Evolutionary conservation across 2,329 filamentous ascomycete species (phyloP).

Genomic region (Emergomyces pasteurianus): DNA sequence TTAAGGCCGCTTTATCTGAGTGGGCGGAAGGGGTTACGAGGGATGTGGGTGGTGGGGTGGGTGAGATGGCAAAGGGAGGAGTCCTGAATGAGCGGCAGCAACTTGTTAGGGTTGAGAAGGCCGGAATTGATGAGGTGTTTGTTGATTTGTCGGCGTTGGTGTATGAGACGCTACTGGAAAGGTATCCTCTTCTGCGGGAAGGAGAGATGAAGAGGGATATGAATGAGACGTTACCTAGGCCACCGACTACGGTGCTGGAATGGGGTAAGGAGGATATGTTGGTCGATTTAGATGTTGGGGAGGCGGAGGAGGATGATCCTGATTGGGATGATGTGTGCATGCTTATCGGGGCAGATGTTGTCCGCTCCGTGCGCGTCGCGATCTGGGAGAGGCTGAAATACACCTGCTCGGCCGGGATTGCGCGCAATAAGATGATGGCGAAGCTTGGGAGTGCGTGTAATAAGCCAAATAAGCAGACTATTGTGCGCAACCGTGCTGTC

Average conservation of each 20-base stretch:
- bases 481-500: constrained; percentile 78
- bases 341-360: constrained; percentile 77
- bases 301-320: constrained; percentile 66
- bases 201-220: constrained; percentile 42
- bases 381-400: constrained; percentile 65
- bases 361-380: constrained; percentile 58
- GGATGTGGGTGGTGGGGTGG: constrained; percentile 32
- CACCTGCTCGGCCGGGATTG: constrained; percentile 83
- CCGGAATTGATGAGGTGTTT: constrained; percentile 91
- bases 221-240: constrained; percentile 58
- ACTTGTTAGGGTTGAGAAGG: constrained; percentile 66
- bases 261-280: constrained; percentile 70
- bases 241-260: constrained; percentile 60
- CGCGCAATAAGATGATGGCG: constrained; percentile 86
- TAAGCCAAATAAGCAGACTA: constrained; percentile 88
- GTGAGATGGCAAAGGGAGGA: constrained; percentile 7
- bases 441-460: constrained; percentile 85
- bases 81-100: constrained; percentile 13
- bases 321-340: constrained; percentile 96
- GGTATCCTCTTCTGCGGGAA: constrained; percentile 58
- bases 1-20: constrained; percentile 59
- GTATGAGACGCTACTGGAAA: constrained; percentile 58
- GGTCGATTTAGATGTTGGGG: constrained; percentile 59
- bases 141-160: constrained; percentile 80
- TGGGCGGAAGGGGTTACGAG: constrained; percentile 50